Percentiles rank a stretch among this genome's conserved stretches.
Conservation (phyloP, 75 land plant genomes). For the Pinus tabuliformis region DNA sequence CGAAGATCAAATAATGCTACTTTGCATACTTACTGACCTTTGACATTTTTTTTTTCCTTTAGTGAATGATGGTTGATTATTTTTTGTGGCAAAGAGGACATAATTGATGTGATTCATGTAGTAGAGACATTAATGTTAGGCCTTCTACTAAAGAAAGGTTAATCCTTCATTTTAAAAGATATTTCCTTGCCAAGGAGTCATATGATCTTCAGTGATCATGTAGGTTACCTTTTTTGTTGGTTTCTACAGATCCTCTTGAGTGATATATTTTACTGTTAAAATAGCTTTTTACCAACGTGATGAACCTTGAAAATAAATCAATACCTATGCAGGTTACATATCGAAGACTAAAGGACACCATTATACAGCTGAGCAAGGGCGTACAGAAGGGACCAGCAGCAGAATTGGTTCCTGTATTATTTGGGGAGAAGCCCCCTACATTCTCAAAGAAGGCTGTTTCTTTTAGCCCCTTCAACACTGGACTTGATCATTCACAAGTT, state of each 20-base stretch:
- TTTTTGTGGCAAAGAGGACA: neutral
- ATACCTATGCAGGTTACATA: constrained; percentile 73
- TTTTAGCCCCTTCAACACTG: constrained; percentile 65
- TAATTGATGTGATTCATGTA: too few species aligned
- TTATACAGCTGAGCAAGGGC: constrained; percentile 81
- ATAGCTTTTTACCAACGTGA: neutral
- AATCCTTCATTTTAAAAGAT: neutral
- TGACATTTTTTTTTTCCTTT: neutral
- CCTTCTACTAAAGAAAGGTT: neutral
- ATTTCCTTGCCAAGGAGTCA: neutral
- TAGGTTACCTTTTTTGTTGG: neutral
- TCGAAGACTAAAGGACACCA: constrained; percentile 82
- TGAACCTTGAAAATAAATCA: neutral
- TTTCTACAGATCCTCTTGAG: neutral
- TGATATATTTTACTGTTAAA: neutral
- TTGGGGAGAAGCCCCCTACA: constrained; percentile 75
- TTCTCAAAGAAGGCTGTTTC: constrained; percentile 46
- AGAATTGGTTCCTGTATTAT: constrained; percentile 83
- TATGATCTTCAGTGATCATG: neutral
- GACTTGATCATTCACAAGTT: constrained; percentile 94
- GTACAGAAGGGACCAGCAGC: constrained; percentile 84
- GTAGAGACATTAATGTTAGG: too few species aligned
- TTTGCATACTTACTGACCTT: too few species aligned
- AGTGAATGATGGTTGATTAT: neutral
- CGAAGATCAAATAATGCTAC: too few species aligned